Conservation (phyloP, 176 grass and related monocot species). For the Cocos nucifera region DNA sequence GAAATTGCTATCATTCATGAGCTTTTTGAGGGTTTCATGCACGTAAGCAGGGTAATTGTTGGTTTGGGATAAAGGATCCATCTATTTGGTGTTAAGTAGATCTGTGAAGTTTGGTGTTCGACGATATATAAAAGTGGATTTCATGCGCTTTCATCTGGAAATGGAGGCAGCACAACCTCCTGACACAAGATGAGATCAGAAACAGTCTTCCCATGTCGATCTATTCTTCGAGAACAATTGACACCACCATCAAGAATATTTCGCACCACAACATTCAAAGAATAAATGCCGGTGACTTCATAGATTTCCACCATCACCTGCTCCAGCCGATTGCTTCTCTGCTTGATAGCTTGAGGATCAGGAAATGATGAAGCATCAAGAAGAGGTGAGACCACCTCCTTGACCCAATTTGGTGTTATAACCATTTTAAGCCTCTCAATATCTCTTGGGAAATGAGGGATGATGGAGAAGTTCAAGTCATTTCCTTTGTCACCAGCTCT, state of each 20-base stretch:
- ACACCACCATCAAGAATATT: conserved; percentile 89
- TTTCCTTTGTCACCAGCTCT: conserved; percentile 80
- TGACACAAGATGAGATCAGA: conserved; percentile 81
- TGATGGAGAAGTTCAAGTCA: conserved; percentile 82
- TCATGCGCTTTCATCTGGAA: neutral
- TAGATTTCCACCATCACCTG: conserved; percentile 66
- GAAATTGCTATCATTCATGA: too few relatives aligned
- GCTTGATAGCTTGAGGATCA: conserved; percentile 7
- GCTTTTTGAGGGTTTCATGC: too few relatives aligned
- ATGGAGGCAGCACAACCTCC: conserved; percentile 37
- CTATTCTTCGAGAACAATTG: conserved; percentile 89
- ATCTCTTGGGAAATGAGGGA: conserved; percentile 57
- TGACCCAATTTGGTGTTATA: conserved; percentile 65
- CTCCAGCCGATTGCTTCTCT: conserved; percentile 24
- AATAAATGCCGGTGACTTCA: conserved; percentile 53
- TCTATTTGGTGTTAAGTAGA: neutral
- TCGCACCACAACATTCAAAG: conserved; percentile 70
- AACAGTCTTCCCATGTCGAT: conserved; percentile 75
- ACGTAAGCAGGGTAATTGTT: too few relatives aligned
- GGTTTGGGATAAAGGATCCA: too few relatives aligned
- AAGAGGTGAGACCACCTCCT: conserved; percentile 50
- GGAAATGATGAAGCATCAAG: conserved; percentile 41
- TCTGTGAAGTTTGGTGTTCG: neutral
- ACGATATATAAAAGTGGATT: neutral
- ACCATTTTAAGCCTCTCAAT: conserved; percentile 40